Evolutionary conservation across 2,329 filamentous ascomycete genomes (phyloP).

Genomic region (Colletotrichum sp.): DNA sequence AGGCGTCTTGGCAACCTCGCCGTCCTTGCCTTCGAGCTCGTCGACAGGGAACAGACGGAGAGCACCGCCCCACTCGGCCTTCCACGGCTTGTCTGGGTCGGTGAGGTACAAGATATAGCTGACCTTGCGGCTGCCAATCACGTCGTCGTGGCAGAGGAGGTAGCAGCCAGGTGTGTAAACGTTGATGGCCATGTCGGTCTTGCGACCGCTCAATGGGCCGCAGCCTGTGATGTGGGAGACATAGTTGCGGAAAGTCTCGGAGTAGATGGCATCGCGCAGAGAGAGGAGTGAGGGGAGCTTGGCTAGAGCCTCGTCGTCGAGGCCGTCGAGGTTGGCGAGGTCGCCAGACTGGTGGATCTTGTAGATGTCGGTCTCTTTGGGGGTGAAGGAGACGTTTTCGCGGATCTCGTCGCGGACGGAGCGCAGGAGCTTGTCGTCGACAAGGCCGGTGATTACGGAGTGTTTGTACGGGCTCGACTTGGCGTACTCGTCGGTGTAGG

Average conservation of each 20-base stretch:
- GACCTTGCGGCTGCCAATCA: conserved; percentile 94
- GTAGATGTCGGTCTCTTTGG: conserved; percentile 99
- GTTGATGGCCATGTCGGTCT: conserved; percentile 99
- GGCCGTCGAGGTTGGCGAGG: conserved; percentile 92
- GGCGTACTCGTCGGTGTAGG: conserved; percentile 68
- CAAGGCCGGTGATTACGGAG: conserved; percentile 82
- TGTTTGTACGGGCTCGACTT: conserved; percentile 82
- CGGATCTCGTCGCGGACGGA: conserved; percentile 88
- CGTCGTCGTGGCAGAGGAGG: conserved; percentile 95
- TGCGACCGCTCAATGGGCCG: conserved; percentile 86
- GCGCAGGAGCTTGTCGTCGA: conserved; percentile 83
- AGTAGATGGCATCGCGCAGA: conserved; percentile 95
- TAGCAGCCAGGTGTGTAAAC: conserved; percentile 97
- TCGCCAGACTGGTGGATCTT: conserved; percentile 99
- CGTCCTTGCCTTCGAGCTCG: conserved; percentile 69
- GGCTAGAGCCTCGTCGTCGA: conserved; percentile 83
- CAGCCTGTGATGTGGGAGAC: conserved; percentile 85
- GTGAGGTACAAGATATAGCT: conserved; percentile 98
- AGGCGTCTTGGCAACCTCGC: conserved; percentile 79
- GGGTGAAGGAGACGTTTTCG: conserved; percentile 91
- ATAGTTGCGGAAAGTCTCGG: conserved; percentile 85
- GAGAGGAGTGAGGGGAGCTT: conserved; percentile 89
- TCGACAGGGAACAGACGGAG: conserved; percentile 83
- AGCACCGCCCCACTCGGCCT: conserved; percentile 90
- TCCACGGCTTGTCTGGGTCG: conserved; percentile 90